These are phyloP conservation scores for Funneliformis mosseae DNA, from an alignment of 192 early-diverging fungal genomes.

Conservation along the genomic window DNA sequence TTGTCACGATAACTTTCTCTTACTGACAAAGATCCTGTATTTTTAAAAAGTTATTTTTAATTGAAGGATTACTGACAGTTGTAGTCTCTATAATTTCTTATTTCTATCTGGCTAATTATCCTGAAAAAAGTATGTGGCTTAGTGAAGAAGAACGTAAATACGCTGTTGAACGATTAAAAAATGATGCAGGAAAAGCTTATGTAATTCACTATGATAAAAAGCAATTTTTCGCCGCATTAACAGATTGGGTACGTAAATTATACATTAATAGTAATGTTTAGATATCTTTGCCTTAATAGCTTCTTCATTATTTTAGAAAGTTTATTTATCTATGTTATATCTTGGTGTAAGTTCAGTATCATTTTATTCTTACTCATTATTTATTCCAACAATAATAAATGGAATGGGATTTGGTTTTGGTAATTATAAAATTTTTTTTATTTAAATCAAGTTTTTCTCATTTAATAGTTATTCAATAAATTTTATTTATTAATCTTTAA, in stretches of 20 bases:
- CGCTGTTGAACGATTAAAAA: constrained; percentile 41
- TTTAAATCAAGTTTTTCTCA: neutral
- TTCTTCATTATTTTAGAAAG: constrained; percentile 31
- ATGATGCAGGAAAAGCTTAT: constrained; percentile 45
- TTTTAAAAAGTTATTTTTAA: constrained; percentile 55
- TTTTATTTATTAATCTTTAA: neutral
- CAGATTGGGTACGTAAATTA: constrained; percentile 44
- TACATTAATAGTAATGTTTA: constrained; percentile 20
- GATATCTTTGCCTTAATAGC: neutral
- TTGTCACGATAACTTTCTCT: neutral
- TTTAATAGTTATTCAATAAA: neutral
- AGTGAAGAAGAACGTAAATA: constrained; percentile 47
- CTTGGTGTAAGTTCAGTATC: constrained; percentile 66
- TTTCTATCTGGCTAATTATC: constrained; percentile 53
- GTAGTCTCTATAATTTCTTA: constrained; percentile 42
- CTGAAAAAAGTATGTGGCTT: constrained; percentile 49
- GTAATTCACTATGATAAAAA: constrained; percentile 54
- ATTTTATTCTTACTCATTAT: constrained; percentile 64
- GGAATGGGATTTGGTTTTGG: constrained; percentile 60
- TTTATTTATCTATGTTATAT: constrained; percentile 55
- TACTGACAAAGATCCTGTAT: neutral
- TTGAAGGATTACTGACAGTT: constrained; percentile 57
- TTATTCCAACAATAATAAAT: constrained; percentile 72
- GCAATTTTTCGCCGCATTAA: constrained; percentile 51
- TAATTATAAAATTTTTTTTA: neutral